Percentiles rank a stretch among this genome's conserved stretches.
Conservation (phyloP, 169 alveolate species). For the Plasmodium ovale region DNA sequence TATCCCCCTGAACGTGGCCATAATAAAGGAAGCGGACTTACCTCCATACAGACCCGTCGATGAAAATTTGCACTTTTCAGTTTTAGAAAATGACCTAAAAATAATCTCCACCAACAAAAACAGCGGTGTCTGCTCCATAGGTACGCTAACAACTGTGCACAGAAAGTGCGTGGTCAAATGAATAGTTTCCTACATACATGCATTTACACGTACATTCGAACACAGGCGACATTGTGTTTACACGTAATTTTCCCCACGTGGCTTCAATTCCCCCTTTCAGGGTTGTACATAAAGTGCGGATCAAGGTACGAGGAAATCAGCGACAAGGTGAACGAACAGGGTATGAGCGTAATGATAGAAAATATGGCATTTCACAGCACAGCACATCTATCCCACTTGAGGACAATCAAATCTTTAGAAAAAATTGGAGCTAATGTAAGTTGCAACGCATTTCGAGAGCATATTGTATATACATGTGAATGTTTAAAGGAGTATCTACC, state of each 20-base stretch:
- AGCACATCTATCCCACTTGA: conserved; percentile 90
- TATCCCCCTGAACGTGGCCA: conserved; percentile 83
- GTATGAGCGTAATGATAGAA: conserved; percentile 90
- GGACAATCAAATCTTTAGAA: conserved; percentile 90
- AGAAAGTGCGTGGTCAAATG: neutral
- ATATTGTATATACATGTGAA: conserved; percentile 87
- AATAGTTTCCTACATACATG: no score
- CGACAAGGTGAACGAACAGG: conserved; percentile 80
- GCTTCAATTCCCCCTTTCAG: no score
- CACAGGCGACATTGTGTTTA: no score
- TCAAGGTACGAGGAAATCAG: conserved; percentile 85
- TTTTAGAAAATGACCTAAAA: conserved; percentile 88
- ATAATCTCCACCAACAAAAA: conserved; percentile 85
- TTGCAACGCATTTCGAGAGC: conserved; percentile 84
- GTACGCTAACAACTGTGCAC: conserved; percentile 18
- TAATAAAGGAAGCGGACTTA: conserved; percentile 79
- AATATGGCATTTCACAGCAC: conserved; percentile 90
- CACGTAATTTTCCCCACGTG: no score
- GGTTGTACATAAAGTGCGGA: conserved; percentile 89
- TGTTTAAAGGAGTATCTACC: conserved; percentile 88
- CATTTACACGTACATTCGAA: no score
- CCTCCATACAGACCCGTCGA: conserved; percentile 82
- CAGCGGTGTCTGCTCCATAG: conserved; percentile 73
- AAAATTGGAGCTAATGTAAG: conserved; percentile 89
- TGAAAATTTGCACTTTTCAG: conserved; percentile 85